phyloP scores from a whole-genome alignment of 2,329 filamentous ascomycete species.

The Fusarium floridanum region DNA sequence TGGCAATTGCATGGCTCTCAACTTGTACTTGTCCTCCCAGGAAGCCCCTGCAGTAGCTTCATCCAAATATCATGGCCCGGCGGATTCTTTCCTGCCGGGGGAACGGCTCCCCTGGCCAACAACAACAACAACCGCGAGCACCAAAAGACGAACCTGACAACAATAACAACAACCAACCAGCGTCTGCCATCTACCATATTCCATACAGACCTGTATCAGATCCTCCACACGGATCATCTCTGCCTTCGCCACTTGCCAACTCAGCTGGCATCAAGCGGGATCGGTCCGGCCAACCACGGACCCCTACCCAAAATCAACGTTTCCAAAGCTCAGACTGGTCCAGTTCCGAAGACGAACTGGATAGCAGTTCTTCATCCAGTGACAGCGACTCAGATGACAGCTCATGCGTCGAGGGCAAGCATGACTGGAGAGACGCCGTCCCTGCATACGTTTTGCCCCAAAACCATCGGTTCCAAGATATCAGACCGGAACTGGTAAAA shows the following conservation, averaged over 20 bases:
- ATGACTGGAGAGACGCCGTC: background rate
- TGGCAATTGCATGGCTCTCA: background rate
- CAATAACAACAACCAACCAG: background rate
- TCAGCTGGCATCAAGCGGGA: background rate
- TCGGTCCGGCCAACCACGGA: background rate
- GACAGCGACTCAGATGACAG: background rate
- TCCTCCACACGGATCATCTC: background rate
- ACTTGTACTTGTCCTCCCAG: background rate
- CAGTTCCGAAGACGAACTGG: background rate
- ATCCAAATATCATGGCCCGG: background rate
- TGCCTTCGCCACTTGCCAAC: background rate
- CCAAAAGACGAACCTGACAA: background rate
- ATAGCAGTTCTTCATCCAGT: background rate
- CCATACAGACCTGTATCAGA: background rate
- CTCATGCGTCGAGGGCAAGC: background rate
- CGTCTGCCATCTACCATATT: background rate
- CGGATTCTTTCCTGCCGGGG: background rate
- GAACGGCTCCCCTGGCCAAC: background rate
- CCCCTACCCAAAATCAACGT: background rate
- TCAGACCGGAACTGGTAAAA: background rate
- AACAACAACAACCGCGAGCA: background rate
- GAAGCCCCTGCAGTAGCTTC: conserved; percentile 3
- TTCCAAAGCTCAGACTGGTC: background rate
- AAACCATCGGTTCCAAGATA: background rate
- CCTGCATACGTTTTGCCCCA: background rate